Conservation (phyloP, 1,139 yeast species). For the Zygotorulaspora mrakii region DNA sequence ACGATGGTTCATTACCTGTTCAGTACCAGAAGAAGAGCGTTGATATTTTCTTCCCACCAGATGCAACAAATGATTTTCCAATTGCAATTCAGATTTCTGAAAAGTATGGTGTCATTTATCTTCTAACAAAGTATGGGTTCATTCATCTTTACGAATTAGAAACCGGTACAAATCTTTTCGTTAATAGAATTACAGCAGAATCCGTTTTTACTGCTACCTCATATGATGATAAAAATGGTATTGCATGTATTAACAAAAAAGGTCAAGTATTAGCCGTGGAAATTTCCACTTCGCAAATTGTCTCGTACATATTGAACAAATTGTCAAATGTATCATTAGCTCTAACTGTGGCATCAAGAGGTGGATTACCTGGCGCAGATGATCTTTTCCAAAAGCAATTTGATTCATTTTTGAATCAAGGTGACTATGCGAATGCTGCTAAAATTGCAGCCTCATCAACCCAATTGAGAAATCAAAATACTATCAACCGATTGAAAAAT, state of each 20-base stretch:
- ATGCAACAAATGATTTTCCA: conserved; percentile 95
- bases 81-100: conserved; percentile 84
- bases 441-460: conserved; percentile 96
- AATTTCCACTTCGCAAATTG: conserved; percentile 75
- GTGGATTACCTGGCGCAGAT: conserved; percentile 97
- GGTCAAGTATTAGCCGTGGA: conserved; percentile 96
- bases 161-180: conserved; percentile 86
- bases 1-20: conserved; percentile 76
- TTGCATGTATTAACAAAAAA: conserved; percentile 86
- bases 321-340: conserved; percentile 86
- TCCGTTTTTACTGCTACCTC: conserved; percentile 89
- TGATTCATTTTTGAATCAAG: conserved; percentile 75
- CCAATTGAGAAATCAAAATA: conserved; percentile 89
- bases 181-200: conserved; percentile 94
- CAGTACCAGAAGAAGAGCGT: conserved; percentile 80
- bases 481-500: conserved; percentile 87
- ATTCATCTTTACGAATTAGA: conserved; percentile 94
- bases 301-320: conserved; percentile 86
- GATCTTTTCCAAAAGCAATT: conserved; percentile 87
- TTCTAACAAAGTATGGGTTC: conserved; percentile 93
- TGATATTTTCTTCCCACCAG: conserved; percentile 95
- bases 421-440: conserved; percentile 90
- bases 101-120: conserved; percentile 80
- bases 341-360: conserved; percentile 84
- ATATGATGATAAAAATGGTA: conserved; percentile 73